Evolutionary conservation across 495 filamentous ascomycete species (phyloP).

Genomic region (Penicillium ochrochloron): DNA sequence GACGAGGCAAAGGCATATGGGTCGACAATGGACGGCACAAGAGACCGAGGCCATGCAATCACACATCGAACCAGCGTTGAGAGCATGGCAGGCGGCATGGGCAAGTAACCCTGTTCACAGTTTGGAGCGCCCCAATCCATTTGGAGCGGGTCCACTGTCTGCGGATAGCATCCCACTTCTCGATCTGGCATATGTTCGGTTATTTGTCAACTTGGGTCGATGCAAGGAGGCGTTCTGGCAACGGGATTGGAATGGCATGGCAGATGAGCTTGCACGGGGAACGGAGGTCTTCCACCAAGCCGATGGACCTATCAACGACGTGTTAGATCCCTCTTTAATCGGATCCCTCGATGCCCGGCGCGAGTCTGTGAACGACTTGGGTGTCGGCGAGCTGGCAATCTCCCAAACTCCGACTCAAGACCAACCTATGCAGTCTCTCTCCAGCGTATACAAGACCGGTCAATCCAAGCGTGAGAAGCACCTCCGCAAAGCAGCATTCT

Average conservation of each 20-base stretch:
- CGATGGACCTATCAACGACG: conserved; percentile 49
- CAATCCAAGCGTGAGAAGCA: conserved; percentile 79
- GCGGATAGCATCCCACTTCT: conserved; percentile 94
- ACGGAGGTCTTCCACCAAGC: conserved; percentile 74
- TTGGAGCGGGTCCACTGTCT: conserved; percentile 83
- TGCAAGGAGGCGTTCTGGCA: conserved; percentile 96
- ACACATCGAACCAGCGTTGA: conserved; percentile 91
- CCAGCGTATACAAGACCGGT: conserved; percentile 39
- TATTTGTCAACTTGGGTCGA: conserved; percentile 90
- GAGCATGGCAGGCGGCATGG: conserved; percentile 96
- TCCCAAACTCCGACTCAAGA: conserved; percentile 49
- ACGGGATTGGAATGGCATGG: conserved; percentile 91
- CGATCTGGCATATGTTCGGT: conserved; percentile 89
- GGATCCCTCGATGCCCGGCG: conserved; percentile 33
- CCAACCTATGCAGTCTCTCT: conserved; percentile 39
- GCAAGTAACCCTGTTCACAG: conserved; percentile 84
- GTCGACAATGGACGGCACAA: conserved; percentile 85
- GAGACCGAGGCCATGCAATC: conserved; percentile 97
- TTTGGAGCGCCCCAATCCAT: conserved; percentile 86
- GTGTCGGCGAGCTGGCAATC: conserved; percentile 48
- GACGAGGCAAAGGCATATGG: conserved; percentile 87
- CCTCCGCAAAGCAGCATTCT: conserved; percentile 90
- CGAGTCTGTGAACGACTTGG: conserved; percentile 47
- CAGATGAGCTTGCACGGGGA: conserved; percentile 84
- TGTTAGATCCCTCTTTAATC: conserved; percentile 41